These are phyloP conservation scores for Xylaria sp. DNA, from an alignment of 2,329 filamentous ascomycete species.

Conservation along the genomic window DNA sequence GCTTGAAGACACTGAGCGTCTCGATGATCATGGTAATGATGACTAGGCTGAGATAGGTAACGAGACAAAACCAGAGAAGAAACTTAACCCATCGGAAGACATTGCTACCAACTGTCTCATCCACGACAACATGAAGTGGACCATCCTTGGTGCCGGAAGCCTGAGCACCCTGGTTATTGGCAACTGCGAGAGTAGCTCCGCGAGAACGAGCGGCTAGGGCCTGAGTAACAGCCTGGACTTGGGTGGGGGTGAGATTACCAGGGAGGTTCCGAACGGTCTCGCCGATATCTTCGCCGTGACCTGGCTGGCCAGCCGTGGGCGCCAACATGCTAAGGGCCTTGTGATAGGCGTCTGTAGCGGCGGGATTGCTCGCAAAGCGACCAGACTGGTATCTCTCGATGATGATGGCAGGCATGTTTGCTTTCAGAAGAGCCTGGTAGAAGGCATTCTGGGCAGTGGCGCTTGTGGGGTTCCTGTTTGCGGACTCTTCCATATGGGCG, in stretches of 20 bases:
- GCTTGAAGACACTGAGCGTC: conserved; percentile 80
- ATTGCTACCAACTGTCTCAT: conserved; percentile 81
- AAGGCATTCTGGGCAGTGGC: conserved; percentile 91
- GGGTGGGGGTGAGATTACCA: conserved; percentile 64
- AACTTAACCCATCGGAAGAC: conserved; percentile 96
- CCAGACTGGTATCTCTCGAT: conserved; percentile 89
- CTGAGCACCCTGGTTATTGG: conserved; percentile 58
- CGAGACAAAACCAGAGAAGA: conserved; percentile 78
- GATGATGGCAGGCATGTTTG: conserved; percentile 93
- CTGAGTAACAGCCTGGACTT: conserved; percentile 82
- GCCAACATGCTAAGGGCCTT: conserved; percentile 70
- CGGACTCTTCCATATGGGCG: conserved; percentile 87
- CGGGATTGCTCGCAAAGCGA: conserved; percentile 81
- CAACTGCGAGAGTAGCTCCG: conserved; percentile 71
- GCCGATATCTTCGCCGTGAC: conserved; percentile 38
- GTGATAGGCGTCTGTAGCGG: conserved; percentile 81
- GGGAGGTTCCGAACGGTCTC: conserved; percentile 49
- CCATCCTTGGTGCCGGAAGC: conserved; percentile 77
- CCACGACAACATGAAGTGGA: conserved; percentile 95
- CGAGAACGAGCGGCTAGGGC: conserved; percentile 78
- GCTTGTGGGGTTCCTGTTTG: conserved; percentile 90
- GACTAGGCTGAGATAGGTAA: conserved; percentile 82
- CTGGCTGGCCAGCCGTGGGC: conserved; percentile 48
- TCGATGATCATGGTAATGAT: conserved; percentile 86
- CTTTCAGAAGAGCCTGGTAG: conserved; percentile 88